These are phyloP conservation scores for Coemansia sp. DNA, from an alignment of 192 early-diverging fungal genomes.

Conservation along the genomic window DNA sequence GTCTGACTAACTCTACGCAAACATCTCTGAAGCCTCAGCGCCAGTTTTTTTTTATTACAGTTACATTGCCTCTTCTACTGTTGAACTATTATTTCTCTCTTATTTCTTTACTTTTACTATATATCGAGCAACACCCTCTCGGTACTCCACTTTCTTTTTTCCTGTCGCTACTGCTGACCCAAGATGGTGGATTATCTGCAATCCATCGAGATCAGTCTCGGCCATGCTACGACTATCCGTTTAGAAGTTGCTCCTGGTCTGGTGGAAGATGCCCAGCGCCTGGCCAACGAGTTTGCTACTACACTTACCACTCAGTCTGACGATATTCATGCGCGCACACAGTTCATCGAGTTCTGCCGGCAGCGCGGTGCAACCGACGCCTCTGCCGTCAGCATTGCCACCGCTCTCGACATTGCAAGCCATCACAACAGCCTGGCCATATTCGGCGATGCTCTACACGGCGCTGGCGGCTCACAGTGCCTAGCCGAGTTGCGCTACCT, in stretches of 20 bases:
- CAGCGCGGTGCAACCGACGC: not conserved
- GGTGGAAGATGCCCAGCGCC: not conserved
- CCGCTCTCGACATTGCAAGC: not conserved
- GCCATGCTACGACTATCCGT: not conserved
- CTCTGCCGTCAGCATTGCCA: not conserved
- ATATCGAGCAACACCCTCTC: not conserved
- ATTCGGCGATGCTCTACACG: slow-evolving; percentile 89
- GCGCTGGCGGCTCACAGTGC: slow-evolving; percentile 59
- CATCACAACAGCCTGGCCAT: slow-evolving; percentile 63
- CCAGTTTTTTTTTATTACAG: not conserved
- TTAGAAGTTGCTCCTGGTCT: not conserved
- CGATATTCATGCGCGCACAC: slow-evolving; percentile 3
- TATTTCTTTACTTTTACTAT: not conserved
- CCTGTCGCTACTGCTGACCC: not conserved
- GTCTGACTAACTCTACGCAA: not conserved
- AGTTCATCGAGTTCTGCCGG: slow-evolving; percentile 18
- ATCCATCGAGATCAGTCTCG: not conserved
- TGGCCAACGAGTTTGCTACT: slow-evolving; percentile 18
- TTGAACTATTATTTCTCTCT: not conserved
- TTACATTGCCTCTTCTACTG: not conserved
- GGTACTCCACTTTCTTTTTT: not conserved
- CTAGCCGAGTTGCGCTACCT: slow-evolving; percentile 74
- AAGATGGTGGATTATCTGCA: slow-evolving; percentile 6
- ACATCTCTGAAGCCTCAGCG: not conserved
- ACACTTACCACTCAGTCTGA: not conserved